Base-by-base conservation (phyloP, 2,329 filamentous ascomycete genomes). In the Fusarium bactridioides region DNA sequence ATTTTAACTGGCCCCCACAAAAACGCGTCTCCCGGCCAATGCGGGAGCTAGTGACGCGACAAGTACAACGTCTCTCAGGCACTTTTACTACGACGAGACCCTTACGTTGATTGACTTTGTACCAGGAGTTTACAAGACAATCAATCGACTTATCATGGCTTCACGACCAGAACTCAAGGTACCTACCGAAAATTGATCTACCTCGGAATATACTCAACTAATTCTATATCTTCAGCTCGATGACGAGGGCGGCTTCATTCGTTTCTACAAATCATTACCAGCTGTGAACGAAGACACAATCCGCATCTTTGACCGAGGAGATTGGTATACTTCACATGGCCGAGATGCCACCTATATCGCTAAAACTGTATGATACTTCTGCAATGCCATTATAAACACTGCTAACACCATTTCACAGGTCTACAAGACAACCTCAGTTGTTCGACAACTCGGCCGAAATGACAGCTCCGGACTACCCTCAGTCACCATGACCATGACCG, bases 401-500 rank as follows among this genome's bases (percentile, higher is more conserved):
- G 18, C 68, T 72, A 57, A 73, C 67, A 50, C 57, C 38, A 13
- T n/a, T 13, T 29, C 25, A 29, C 60, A 93, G 91, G 93, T 98
- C 67, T 99, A 99, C 88, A 97, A 97, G 84, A 98, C 96, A 9
- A 98, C 95, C 4, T 97, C 96, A 0, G 96, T 99, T 21, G 89
- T 99, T 27, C 91, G 95, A 75, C 94, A 96, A 76, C 89, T 99
- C 27, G 96, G 96, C 69, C 91, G 92, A 77, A 93, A 90, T 81
- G 93, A 94, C 79, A 90, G 93, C 67, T 93, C 92, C n/a, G 92
- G 93, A 53, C 88, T 99, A 4, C 90, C 94, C 10, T 99, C 96
- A 5, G 96, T 99, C 44, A 98, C 96, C 4, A 94, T 99, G 90
- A 96, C 95, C 55, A 87, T 94, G 64, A 98, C 95, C 6, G 96